A percentile compares a stretch with the other conserved stretches of the same genome.
Conservation (phyloP, 1,139 yeast genomes). For the Pichia sp. region DNA sequence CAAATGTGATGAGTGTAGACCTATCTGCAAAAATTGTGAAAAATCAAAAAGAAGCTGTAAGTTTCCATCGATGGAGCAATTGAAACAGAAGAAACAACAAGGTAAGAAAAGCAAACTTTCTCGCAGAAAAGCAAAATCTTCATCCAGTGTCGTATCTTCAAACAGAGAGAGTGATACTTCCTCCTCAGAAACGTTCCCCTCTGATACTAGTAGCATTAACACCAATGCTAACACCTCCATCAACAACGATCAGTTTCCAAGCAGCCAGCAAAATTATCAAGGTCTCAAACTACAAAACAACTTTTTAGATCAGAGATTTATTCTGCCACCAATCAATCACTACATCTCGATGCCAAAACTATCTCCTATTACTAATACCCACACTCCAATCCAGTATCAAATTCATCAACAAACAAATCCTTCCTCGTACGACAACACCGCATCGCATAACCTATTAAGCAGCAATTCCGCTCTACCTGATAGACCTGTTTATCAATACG, state of each 20-base stretch:
- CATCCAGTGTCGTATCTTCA: neutral
- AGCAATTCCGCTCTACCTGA: neutral
- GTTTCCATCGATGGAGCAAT: constrained; percentile 9
- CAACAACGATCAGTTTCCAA: neutral
- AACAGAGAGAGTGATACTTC: neutral
- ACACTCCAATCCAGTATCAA: neutral
- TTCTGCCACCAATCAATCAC: neutral
- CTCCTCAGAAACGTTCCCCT: neutral
- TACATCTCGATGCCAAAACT: neutral
- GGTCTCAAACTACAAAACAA: neutral
- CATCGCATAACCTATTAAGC: neutral
- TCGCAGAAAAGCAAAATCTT: neutral
- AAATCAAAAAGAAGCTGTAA: constrained; percentile 60
- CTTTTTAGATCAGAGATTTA: neutral
- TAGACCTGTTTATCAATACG: neutral
- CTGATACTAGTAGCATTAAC: neutral
- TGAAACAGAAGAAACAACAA: neutral
- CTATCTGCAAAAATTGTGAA: constrained; percentile 70
- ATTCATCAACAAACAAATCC: neutral
- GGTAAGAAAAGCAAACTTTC: neutral
- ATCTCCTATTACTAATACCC: neutral
- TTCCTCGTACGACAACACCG: neutral
- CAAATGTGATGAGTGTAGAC: constrained; percentile 73
- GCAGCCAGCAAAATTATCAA: neutral
- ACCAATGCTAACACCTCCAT: neutral